Conservation (phyloP, 2,329 filamentous ascomycete genomes). For the Ambrosiella beaveri region DNA sequence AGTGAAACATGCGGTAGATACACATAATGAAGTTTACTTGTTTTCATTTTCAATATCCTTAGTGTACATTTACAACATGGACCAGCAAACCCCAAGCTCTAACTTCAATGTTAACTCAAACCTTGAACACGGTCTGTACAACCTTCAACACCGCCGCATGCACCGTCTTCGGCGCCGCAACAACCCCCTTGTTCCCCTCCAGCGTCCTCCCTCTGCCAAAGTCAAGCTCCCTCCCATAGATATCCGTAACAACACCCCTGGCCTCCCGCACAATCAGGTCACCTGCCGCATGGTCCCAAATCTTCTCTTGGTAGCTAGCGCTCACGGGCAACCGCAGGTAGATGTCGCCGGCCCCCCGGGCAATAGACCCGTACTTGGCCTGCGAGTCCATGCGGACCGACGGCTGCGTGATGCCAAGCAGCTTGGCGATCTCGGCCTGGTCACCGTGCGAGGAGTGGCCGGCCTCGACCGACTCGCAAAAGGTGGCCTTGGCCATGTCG, state of each 20-base stretch:
- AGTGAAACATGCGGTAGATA: too few relatives aligned
- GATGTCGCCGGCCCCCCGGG: constrained; percentile 81
- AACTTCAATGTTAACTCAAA: constrained; percentile 15
- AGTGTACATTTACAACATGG: background rate
- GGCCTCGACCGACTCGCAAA: constrained; percentile 93
- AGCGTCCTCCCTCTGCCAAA: constrained; percentile 78
- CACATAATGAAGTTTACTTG: too few relatives aligned
- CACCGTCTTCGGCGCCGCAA: constrained; percentile 65
- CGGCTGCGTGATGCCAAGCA: constrained; percentile 73
- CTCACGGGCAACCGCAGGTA: constrained; percentile 79
- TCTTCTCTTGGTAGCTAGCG: constrained; percentile 91
- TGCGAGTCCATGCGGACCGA: constrained; percentile 95
- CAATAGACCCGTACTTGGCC: constrained; percentile 93
- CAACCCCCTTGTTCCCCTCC: constrained; percentile 78
- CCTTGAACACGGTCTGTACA: constrained; percentile 59
- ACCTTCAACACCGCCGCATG: constrained; percentile 62
- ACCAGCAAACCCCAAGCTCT: background rate
- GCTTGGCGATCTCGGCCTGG: constrained; percentile 54
- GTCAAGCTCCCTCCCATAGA: constrained; percentile 66
- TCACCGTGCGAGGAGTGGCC: constrained; percentile 82
- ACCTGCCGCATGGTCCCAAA: constrained; percentile 96
- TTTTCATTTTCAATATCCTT: background rate
- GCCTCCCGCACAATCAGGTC: constrained; percentile 89
- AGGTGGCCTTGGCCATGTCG: constrained; percentile 64
- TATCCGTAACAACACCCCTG: constrained; percentile 81